phyloP scores from a whole-genome alignment of 169 alveolate genomes.

The Cryptosporidium meleagridis region DNA sequence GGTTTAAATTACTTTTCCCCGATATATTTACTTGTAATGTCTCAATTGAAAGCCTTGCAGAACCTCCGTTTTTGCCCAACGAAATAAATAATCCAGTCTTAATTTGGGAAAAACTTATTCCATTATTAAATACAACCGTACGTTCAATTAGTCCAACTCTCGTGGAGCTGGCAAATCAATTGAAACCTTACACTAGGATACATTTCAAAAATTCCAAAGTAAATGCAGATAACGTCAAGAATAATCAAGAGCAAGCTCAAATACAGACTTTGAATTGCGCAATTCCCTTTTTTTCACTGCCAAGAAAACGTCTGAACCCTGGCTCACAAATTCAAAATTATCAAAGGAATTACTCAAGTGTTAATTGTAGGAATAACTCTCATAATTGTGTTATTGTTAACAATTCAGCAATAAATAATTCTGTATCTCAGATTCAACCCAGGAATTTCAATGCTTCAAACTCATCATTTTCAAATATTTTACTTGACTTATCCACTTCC shows the following conservation, averaged over 20 bases:
- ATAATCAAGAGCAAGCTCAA: constrained; percentile 3
- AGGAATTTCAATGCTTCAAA: neutral
- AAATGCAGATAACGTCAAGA: neutral
- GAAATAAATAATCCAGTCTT: neutral
- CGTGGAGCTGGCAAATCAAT: constrained; percentile 12
- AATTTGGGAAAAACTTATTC: constrained; percentile 52
- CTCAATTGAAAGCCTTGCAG: constrained; percentile 37
- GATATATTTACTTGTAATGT: constrained; percentile 10
- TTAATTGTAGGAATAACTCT: neutral
- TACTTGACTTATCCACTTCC: constrained; percentile 33
- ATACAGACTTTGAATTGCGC: neutral
- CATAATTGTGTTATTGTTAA: constrained; percentile 16
- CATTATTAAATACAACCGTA: constrained; percentile 2
- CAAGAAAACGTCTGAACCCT: constrained; percentile 24
- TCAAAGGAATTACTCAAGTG: neutral
- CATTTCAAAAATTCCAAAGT: constrained; percentile 7
- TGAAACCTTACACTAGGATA: constrained; percentile 23
- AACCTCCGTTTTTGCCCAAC: constrained; percentile 54
- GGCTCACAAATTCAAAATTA: constrained; percentile 1
- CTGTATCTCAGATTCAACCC: neutral
- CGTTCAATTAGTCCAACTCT: constrained; percentile 18
- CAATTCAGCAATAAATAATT: neutral
- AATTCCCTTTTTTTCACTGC: constrained; percentile 24
- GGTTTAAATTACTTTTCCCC: constrained; percentile 36
- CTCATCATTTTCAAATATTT: constrained; percentile 1